A percentile compares a stretch with the other conserved stretches of the same genome.
Conservation (phyloP, 805 yeast genomes). For the Wickerhamomyces pijperi region DNA sequence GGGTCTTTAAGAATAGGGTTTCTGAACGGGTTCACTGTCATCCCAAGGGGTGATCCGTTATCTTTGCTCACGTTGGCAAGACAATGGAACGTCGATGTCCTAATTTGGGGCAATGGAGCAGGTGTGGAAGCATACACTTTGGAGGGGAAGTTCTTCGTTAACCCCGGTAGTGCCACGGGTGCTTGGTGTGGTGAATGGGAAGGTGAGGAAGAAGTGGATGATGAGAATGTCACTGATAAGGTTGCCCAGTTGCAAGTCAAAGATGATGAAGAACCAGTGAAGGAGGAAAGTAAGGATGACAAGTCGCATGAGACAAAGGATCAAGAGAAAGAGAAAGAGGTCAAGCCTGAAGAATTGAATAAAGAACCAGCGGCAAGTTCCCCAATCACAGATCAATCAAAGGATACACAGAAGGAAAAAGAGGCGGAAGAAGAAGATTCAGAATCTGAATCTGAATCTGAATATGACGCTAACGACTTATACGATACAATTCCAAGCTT, state of each 20-base stretch:
- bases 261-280: conserved; percentile 27
- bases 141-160: conserved; percentile 88
- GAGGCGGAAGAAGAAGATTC: too few relatives aligned
- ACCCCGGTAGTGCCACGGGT: conserved; percentile 96
- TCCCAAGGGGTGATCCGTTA: conserved; percentile 82
- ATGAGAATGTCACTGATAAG: conserved; percentile 15
- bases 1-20: conserved; percentile 76
- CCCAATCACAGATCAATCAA: conserved; percentile 17
- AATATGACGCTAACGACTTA: conserved; percentile 13
- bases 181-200: conserved; percentile 65
- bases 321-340: conserved; percentile 3
- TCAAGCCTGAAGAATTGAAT: neutral
- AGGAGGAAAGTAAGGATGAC: conserved; percentile 24
- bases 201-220: conserved; percentile 30
- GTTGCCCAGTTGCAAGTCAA: conserved; percentile 7
- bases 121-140: conserved; percentile 86
- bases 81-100: conserved; percentile 81
- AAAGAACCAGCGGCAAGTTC: neutral
- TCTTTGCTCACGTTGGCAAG: conserved; percentile 75
- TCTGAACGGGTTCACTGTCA: conserved; percentile 71
- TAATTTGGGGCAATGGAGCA: conserved; percentile 91
- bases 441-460: conserved; percentile 13
- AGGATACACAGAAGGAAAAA: conserved; percentile 11
- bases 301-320: neutral
- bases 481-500: conserved; percentile 58